Evolutionary conservation across 2,329 filamentous ascomycete species (phyloP).

Genomic region (Aspergillus chevalieri): DNA sequence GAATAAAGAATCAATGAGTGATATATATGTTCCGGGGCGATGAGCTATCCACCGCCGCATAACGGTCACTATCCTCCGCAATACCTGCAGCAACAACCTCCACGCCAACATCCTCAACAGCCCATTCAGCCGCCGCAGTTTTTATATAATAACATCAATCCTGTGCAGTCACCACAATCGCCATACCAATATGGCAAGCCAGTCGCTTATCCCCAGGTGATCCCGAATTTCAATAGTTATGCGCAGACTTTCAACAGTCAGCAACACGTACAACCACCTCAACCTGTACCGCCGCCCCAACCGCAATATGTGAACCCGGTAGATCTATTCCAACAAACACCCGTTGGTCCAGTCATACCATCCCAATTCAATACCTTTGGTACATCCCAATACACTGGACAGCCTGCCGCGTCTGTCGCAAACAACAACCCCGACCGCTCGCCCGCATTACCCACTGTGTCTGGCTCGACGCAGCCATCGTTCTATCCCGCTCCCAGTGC

Average conservation of each 20-base stretch:
- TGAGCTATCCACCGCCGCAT: conserved; percentile 38
- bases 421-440: conserved; percentile 13
- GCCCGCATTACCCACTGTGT: conserved; percentile 7
- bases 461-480: conserved; percentile 13
- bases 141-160: conserved; percentile 30
- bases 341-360: conserved; percentile 24
- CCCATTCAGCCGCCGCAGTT: conserved; percentile 27
- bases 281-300: conserved; percentile 13
- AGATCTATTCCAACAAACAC: conserved; percentile 29
- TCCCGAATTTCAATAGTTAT: conserved; percentile 27
- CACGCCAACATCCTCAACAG: conserved; percentile 20
- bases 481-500: conserved; percentile 16
- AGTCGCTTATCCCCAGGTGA: conserved; percentile 27
- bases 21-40: conserved; percentile 27
- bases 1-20: conserved; percentile 13
- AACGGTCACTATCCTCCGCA: conserved; percentile 35
- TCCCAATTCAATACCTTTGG: conserved; percentile 18
- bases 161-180: conserved; percentile 13
- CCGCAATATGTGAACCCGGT: conserved; percentile 34
- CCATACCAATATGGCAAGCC: conserved; percentile 33
- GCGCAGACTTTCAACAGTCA: conserved; percentile 28
- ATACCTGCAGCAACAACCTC: conserved; percentile 24
- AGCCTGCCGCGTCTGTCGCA: conserved; percentile 16
- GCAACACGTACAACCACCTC: conserved; percentile 20
- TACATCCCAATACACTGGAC: conserved; percentile 25